Conservation (phyloP, 2,329 filamentous ascomycete genomes). For the Xylariomycetidae sp. region DNA sequence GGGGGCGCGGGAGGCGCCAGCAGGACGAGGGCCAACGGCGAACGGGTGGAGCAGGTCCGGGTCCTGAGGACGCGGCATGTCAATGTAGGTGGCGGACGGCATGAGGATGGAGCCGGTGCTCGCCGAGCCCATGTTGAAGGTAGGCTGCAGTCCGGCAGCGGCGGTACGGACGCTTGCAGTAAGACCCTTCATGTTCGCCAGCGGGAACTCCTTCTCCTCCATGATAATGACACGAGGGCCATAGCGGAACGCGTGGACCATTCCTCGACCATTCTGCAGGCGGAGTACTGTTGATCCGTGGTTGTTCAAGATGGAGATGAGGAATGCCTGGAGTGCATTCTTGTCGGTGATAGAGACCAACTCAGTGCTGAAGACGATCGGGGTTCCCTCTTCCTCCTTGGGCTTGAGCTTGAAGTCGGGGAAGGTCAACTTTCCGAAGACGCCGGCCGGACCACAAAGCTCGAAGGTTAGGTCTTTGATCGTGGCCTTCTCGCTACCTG, state of each 20-base stretch:
- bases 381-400: constrained; percentile 14
- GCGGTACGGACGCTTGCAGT: constrained; percentile 8
- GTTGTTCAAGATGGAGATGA: constrained; percentile 12
- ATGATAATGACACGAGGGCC: constrained; percentile 11
- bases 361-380: constrained; percentile 15
- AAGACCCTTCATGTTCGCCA: constrained; percentile 18
- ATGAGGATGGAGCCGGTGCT: not conserved
- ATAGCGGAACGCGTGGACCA: constrained; percentile 15
- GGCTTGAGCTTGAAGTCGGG: constrained; percentile 13
- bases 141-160: not conserved
- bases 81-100: not conserved
- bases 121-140: not conserved
- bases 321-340: constrained; percentile 16
- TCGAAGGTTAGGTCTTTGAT: constrained; percentile 13
- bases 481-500: constrained; percentile 12
- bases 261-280: constrained; percentile 17
- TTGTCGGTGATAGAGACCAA: constrained; percentile 17
- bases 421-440: constrained; percentile 18
- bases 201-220: constrained; percentile 16
- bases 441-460: constrained; percentile 11
- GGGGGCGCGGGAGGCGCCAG: not conserved
- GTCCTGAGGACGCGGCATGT: not conserved
- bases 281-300: constrained; percentile 6
- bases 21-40: not conserved
- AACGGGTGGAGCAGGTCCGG: not conserved